These are phyloP conservation scores for Mrakiaceae sp. DNA, from an alignment of 1,284 basidiomycete genomes.

Conservation along the genomic window DNA sequence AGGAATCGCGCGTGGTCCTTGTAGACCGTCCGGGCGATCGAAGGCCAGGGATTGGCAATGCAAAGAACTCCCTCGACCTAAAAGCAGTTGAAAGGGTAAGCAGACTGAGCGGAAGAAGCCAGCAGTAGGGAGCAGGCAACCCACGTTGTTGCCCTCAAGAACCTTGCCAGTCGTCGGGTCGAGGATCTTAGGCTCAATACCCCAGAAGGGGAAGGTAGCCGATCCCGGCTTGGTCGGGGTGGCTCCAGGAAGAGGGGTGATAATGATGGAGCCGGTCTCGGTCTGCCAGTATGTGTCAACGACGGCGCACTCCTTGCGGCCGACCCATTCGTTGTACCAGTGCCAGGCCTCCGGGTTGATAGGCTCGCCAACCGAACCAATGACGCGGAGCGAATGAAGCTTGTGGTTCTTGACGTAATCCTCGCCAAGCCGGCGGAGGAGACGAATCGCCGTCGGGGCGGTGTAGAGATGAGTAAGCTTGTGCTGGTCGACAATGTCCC, in stretches of 20 bases:
- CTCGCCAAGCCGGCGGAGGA: slow-evolving; percentile 76
- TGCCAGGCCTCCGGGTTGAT: slow-evolving; percentile 99
- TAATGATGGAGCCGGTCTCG: slow-evolving; percentile 89
- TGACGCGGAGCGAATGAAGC: slow-evolving; percentile 68
- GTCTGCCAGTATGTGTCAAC: slow-evolving; percentile 98
- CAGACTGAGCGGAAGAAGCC: too few species aligned
- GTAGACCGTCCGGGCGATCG: slow-evolving; percentile 88
- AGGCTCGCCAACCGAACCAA: slow-evolving; percentile 92
- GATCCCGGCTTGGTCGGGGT: slow-evolving; percentile 92
- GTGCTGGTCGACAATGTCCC: slow-evolving; percentile 89
- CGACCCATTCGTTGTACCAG: slow-evolving; percentile 67
- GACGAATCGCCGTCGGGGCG: slow-evolving; percentile 84
- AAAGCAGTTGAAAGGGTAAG: too few species aligned
- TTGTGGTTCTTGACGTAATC: slow-evolving; percentile 80
- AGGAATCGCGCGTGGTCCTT: slow-evolving; percentile 83
- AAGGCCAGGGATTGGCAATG: slow-evolving; percentile 83
- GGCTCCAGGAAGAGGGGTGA: slow-evolving; percentile 91
- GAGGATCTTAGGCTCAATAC: slow-evolving; percentile 77
- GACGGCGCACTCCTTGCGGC: slow-evolving; percentile 77
- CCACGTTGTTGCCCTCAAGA: slow-evolving; percentile 58
- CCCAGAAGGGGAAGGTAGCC: slow-evolving; percentile 96
- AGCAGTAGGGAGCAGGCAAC: too few species aligned
- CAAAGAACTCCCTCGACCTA: slow-evolving; percentile 75
- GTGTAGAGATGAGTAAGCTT: slow-evolving; percentile 91
- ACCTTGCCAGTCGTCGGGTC: slow-evolving; percentile 48